A percentile compares a stretch with the other conserved stretches of the same genome.
Conservation (phyloP, 192 early-diverging fungal species). For the Entophlyctis helioformis region DNA sequence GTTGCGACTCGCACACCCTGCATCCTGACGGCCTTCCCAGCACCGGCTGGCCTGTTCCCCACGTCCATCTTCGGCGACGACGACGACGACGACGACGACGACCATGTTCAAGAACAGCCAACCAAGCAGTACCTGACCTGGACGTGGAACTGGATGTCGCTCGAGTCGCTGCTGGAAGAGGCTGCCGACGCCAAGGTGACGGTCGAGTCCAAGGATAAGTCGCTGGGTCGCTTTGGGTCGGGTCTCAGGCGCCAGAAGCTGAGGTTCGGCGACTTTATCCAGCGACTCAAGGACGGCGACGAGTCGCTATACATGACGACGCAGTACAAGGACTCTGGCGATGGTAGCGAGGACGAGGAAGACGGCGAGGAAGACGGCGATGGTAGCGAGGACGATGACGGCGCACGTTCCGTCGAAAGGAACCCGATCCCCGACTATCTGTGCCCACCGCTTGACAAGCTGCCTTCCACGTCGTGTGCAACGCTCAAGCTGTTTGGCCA, state of each 20-base stretch:
- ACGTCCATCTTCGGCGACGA: not conserved
- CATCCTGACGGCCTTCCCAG: slow-evolving; percentile 11
- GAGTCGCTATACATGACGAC: slow-evolving; percentile 26
- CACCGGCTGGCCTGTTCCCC: not conserved
- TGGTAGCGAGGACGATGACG: slow-evolving; percentile 1
- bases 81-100: not conserved
- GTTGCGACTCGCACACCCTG: slow-evolving; percentile 32
- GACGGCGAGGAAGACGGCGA: slow-evolving; percentile 7
- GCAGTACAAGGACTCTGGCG: slow-evolving; percentile 14
- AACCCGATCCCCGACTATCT: not conserved
- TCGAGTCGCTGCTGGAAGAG: no score
- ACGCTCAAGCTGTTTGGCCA: not conserved
- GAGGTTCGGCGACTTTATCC: slow-evolving; percentile 21
- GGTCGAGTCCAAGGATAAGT: not conserved
- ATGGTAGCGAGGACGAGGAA: slow-evolving; percentile 4
- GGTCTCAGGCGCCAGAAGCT: slow-evolving; percentile 7
- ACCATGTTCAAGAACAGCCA: no score
- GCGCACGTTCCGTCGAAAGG: not conserved
- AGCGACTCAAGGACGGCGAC: slow-evolving; percentile 9
- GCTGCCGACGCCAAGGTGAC: not conserved
- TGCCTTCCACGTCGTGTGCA: not conserved
- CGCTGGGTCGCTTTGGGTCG: slow-evolving; percentile 16
- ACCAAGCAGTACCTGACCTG: no score
- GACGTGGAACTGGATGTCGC: no score
- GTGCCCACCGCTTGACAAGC: not conserved